A percentile compares a stretch with the other conserved stretches of the same genome.
Conservation (phyloP, 306 rosid genomes). For the Cercis canadensis region DNA sequence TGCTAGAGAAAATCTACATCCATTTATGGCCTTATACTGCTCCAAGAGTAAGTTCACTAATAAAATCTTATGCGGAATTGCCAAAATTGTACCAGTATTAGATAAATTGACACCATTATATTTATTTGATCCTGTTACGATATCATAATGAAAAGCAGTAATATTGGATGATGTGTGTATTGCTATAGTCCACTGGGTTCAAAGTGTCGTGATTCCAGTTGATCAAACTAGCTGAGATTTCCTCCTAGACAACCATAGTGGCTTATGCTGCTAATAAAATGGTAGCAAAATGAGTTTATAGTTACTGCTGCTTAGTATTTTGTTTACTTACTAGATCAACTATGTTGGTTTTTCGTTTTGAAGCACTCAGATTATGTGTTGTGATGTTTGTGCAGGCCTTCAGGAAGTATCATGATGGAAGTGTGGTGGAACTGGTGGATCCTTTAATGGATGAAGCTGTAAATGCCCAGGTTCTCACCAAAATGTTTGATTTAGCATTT, state of each 20-base stretch:
- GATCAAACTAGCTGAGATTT: neutral
- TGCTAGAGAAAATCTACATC: neutral
- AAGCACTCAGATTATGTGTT: conserved; percentile 23
- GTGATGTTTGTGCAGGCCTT: conserved; percentile 69
- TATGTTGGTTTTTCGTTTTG: conserved; percentile 4
- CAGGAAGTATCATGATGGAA: conserved; percentile 64
- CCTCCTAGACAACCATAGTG: neutral
- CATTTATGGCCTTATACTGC: neutral
- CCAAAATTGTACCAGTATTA: too few relatives aligned
- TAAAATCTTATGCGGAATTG: neutral
- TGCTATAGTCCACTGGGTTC: neutral
- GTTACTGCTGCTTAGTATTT: neutral
- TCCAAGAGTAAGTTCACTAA: neutral
- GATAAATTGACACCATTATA: neutral
- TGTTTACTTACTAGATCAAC: neutral
- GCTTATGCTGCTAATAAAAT: neutral
- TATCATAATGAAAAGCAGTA: neutral
- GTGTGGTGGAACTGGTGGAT: conserved; percentile 63
- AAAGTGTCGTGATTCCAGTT: neutral
- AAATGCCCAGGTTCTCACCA: conserved; percentile 54
- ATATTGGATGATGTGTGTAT: neutral
- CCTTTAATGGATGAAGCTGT: conserved; percentile 76
- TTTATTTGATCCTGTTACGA: neutral
- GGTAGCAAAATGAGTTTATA: neutral
- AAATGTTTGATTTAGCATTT: conserved; percentile 77